Base-by-base conservation (phyloP, 371 early-diverging fungal species). In the Funneliformis caledonium region DNA sequence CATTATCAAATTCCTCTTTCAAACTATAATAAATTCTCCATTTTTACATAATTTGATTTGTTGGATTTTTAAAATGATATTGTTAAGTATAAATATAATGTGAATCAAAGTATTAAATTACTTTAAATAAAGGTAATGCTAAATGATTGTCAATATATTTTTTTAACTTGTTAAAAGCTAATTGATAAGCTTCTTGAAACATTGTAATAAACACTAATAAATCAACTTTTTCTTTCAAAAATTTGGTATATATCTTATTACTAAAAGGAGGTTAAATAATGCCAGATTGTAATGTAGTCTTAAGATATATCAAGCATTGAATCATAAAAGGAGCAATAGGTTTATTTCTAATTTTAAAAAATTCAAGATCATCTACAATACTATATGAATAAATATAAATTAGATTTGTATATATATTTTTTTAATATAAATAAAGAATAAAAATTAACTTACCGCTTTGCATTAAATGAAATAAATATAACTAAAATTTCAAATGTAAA, bases 21-120 rank as follows among this genome's bases (percentile, higher is more conserved):
- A 26, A 26, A 26, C 26, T 26, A 26, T 0, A 73, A 73, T 73
- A 73, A 73, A 73, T 42, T 45, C n/a, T 16, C 47, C 22, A 70
- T 45, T 70, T 47, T 45, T 70, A 1, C n/a, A 70, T 22, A 43
- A 70, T 11, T 8, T 47, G 12, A 26, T 70, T 47, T 43, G 19
- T 22, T 70, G 47, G 70, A 26, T 2, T 43, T 70, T 22, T 73
- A 56, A 73, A 73, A 52, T 19, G 16, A 73, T 19, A 22, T 65
- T 22, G 37, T 33, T 22, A 1, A 70, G n/a, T 26, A 45, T 22
- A 4, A 70, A 70, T 59, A 73, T 33, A 70, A n/a, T 12, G 9
- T 70, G 22, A 22, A 70, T 70, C 26, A 26, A 26, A 26, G 22
- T 22, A 70, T 70, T 70, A 11, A 48, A 70, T 48, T 42, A 6